phyloP scores from a whole-genome alignment of 768 basidiomycete genomes.

The Lyophyllum shimeji region DNA sequence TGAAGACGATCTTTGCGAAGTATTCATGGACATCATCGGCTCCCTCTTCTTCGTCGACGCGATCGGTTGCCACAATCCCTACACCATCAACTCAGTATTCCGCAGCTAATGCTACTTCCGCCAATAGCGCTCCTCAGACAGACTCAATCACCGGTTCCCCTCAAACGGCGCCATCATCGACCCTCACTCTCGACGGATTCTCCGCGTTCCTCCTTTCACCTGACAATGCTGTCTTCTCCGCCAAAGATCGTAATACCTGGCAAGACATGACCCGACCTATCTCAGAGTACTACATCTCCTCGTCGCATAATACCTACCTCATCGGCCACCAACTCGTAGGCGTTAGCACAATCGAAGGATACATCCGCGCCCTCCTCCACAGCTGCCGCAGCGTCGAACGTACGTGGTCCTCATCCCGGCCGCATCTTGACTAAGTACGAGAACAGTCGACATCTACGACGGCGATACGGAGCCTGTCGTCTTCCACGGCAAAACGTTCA shows the following conservation, averaged over 20 bases:
- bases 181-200: slow-evolving; percentile 63
- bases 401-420: slow-evolving; percentile 35
- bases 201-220: slow-evolving; percentile 77
- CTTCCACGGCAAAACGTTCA: slow-evolving; percentile 88
- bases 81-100: too few species aligned
- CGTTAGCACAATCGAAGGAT: slow-evolving; percentile 87
- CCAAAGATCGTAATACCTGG: slow-evolving; percentile 40
- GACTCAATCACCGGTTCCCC: background rate
- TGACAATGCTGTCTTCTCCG: slow-evolving; percentile 64
- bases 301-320: slow-evolving; percentile 92
- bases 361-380: slow-evolving; percentile 86
- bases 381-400: slow-evolving; percentile 94
- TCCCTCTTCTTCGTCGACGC: slow-evolving; percentile 4
- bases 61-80: too few species aligned
- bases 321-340: slow-evolving; percentile 87
- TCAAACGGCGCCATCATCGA: background rate
- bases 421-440: background rate
- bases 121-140: slow-evolving; percentile 10
- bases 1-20: slow-evolving; percentile 11
- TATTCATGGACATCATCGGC: slow-evolving; percentile 7
- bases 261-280: slow-evolving; percentile 92
- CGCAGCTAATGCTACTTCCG: slow-evolving; percentile 8
- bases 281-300: slow-evolving; percentile 84
- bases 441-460: slow-evolving; percentile 87
- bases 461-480: slow-evolving; percentile 84